Evolutionary conservation across 2,329 filamentous ascomycete species (phyloP).

Genomic region (Paraphoma sp.): DNA sequence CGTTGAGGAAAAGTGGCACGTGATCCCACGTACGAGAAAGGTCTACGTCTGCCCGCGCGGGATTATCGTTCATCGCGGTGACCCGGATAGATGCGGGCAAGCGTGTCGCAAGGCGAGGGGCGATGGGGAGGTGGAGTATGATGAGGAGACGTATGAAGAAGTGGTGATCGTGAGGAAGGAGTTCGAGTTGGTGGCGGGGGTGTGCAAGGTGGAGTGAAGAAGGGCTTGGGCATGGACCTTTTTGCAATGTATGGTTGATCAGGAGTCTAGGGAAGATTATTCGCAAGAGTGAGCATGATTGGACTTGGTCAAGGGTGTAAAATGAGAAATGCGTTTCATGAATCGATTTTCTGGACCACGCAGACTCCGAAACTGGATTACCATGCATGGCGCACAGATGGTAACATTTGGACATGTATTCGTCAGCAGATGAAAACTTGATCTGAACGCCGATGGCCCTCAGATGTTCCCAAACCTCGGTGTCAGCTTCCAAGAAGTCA

Average conservation of each 20-base stretch:
- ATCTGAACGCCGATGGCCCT: not conserved
- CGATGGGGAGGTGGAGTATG: conserved; percentile 5
- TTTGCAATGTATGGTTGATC: too few species aligned
- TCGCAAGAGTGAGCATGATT: too few species aligned
- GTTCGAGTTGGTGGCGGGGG: conserved; percentile 8
- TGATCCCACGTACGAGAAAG: not conserved
- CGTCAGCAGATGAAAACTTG: not conserved
- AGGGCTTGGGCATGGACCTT: not conserved
- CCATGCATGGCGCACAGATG: not conserved
- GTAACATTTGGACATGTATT: not conserved
- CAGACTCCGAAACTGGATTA: not conserved
- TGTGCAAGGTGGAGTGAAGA: conserved; percentile 4
- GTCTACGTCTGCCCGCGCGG: conserved; percentile 23
- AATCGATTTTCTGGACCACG: too few species aligned
- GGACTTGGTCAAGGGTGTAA: too few species aligned
- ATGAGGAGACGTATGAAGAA: conserved; percentile 9
- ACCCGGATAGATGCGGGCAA: conserved; percentile 7
- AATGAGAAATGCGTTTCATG: too few species aligned
- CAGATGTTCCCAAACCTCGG: not conserved
- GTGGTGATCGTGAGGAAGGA: conserved; percentile 15
- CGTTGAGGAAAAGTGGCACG: conserved; percentile 1
- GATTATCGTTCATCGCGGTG: conserved; percentile 14
- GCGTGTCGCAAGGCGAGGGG: conserved; percentile 6
- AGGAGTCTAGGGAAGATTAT: too few species aligned
- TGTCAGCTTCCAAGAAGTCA: not conserved